phyloP scores from a whole-genome alignment of 345 rosid genomes.

The Atalantia buxifolia region DNA sequence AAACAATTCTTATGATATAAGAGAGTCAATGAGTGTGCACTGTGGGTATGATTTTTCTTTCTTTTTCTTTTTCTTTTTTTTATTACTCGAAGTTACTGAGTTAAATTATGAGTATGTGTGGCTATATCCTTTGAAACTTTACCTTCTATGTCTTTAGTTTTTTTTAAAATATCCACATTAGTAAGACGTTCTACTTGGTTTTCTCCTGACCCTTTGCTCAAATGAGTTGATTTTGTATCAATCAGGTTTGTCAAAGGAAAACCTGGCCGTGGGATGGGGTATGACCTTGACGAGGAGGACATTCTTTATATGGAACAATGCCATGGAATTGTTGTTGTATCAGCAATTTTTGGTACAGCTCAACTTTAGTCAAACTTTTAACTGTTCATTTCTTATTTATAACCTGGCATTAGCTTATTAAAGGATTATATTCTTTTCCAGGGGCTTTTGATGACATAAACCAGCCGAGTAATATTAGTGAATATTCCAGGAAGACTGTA shows the following conservation, averaged over 20 bases:
- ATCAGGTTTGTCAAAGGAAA: constrained; percentile 84
- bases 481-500: constrained; percentile 64
- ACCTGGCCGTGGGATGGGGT: constrained; percentile 84
- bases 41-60: constrained; percentile 73
- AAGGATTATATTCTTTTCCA: constrained; percentile 26
- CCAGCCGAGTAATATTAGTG: constrained; percentile 81
- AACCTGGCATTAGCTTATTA: constrained; percentile 17
- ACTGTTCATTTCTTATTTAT: constrained; percentile 5
- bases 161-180: background rate
- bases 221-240: background rate
- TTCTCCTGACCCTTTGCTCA: background rate
- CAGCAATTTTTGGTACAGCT: constrained; percentile 89
- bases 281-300: constrained; percentile 78
- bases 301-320: constrained; percentile 90
- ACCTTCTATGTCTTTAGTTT: background rate
- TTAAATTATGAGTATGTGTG: background rate
- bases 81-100: background rate
- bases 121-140: background rate
- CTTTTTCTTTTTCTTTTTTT: too few species aligned
- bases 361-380: constrained; percentile 8
- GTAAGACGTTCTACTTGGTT: background rate
- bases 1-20: constrained; percentile 75
- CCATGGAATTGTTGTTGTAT: constrained; percentile 83
- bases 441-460: constrained; percentile 93
- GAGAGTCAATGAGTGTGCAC: constrained; percentile 79